Conservation (phyloP, 1,284 basidiomycete genomes). For the Cutaneotrichosporon cutaneum region DNA sequence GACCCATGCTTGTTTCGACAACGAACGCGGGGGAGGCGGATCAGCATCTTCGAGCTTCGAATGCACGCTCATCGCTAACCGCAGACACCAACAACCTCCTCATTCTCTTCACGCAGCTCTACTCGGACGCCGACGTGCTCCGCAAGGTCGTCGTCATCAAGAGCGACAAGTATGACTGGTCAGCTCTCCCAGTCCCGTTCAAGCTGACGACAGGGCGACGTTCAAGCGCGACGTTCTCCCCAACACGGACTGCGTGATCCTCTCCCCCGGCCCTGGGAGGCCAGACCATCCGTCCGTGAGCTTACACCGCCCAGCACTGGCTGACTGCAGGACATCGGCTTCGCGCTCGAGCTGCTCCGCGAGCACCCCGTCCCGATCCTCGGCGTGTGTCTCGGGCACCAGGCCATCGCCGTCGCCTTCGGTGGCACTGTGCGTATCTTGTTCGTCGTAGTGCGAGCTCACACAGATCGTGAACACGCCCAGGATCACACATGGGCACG, state of each 20-base stretch:
- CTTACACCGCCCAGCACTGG: background rate
- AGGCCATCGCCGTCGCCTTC: conserved; percentile 77
- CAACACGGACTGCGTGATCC: conserved; percentile 52
- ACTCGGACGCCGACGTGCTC: conserved; percentile 47
- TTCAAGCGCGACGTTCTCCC: conserved; percentile 45
- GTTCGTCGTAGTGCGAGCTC: conserved; percentile 48
- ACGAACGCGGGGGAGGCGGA: too few relatives aligned
- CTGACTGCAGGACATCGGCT: conserved; percentile 49
- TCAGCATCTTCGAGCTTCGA: too few relatives aligned
- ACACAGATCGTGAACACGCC: conserved; percentile 51
- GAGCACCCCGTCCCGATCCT: conserved; percentile 47
- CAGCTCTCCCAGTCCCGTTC: conserved; percentile 4
- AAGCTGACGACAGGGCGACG: conserved; percentile 36
- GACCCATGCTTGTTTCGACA: too few relatives aligned
- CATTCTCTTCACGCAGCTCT: conserved; percentile 51
- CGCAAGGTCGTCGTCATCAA: conserved; percentile 52
- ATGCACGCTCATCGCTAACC: background rate
- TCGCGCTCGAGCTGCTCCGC: conserved; percentile 47
- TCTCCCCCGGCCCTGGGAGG: conserved; percentile 53
- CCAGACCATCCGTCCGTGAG: conserved; percentile 47
- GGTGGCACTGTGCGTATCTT: conserved; percentile 62
- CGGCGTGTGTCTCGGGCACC: conserved; percentile 82
- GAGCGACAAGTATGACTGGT: conserved; percentile 52
- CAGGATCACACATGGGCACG: conserved; percentile 67
- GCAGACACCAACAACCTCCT: conserved; percentile 54